Evolutionary conservation across 2,329 filamentous ascomycete species (phyloP), one percentile per base, ranked within the genome.

Genomic region (Pseudopithomyces maydicus): DNA sequence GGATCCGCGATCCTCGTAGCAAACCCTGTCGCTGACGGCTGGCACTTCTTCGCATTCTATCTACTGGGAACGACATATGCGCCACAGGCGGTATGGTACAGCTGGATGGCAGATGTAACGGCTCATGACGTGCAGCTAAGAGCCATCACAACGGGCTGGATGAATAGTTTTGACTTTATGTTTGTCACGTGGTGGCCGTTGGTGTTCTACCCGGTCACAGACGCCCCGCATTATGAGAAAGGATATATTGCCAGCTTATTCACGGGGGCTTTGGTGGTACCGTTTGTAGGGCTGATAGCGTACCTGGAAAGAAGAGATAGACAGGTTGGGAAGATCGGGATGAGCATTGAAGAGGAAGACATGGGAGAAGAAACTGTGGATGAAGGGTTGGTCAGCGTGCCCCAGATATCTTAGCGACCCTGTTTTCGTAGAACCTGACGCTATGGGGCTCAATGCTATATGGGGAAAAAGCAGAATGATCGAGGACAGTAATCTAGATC

Each of bases 151-250:
- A 47, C 44, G 10, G 44, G 44, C 29, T 47, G 26, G 29, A 47
- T 47, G 44, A 47, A 47, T 19, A 47, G 44, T 26, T 47, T 47
- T 35, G 44, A 47, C 12, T 47, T 47, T 22, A 32, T 32, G 10
- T 47, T 47, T 36, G 44, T 47, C 15, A 47, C 44, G 29, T 47
- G 44, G 44, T 47, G 44, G 44, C 44, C 44, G n/a, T 36, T 47
- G 32, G 44, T 47, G 8, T 47, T 47, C 29, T 47, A 47, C 15
- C 44, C 44, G 1, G 44, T 47, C 12, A 47, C 44, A 2, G 44
- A 47, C 14, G 44, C 44, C 11, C 44, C 44, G 29, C 44, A 47
- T 22, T 47, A 47, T 15, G 44, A 47, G 29, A 47, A 47, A 8
- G 44, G 44, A 4, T 47, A 47, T 35, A 6, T 36, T 12, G 44